Conservation (phyloP, 2,329 filamentous ascomycete species). For the Pyricularia grisea region DNA sequence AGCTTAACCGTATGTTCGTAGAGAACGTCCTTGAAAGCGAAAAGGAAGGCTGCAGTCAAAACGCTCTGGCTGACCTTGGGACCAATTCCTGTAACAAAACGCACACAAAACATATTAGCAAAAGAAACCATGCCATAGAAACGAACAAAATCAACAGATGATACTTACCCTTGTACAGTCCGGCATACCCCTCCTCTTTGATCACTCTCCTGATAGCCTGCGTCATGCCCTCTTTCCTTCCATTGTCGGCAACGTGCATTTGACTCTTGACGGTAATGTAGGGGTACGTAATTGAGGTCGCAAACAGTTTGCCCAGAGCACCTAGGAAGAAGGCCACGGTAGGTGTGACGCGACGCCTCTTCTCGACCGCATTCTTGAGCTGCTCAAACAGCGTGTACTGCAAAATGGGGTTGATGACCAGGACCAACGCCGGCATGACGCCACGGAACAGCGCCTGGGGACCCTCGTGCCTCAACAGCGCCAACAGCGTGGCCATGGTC, state of each 20-base stretch:
- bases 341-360: conserved; percentile 59
- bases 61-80: conserved; percentile 97
- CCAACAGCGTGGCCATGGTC: conserved; percentile 72
- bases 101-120: background rate
- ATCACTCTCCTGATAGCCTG: conserved; percentile 72
- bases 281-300: conserved; percentile 89
- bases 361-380: conserved; percentile 85
- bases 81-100: conserved; percentile 59
- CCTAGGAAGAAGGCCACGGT: conserved; percentile 84
- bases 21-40: conserved; percentile 95
- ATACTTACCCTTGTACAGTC: conserved; percentile 78
- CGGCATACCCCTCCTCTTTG: conserved; percentile 80
- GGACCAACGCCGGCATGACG: conserved; percentile 81
- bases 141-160: background rate
- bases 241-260: conserved; percentile 82
- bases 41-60: conserved; percentile 88
- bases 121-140: background rate
- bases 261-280: conserved; percentile 98
- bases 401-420: conserved; percentile 96
- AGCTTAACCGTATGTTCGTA: conserved; percentile 74
- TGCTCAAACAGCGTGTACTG: conserved; percentile 99
- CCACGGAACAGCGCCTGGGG: conserved; percentile 80
- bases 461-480: conserved; percentile 76
- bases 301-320: conserved; percentile 87
- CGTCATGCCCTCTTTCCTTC: conserved; percentile 70